Conservation (phyloP, 1,284 basidiomycete genomes). For the Cutaneotrichosporon curvatum region DNA sequence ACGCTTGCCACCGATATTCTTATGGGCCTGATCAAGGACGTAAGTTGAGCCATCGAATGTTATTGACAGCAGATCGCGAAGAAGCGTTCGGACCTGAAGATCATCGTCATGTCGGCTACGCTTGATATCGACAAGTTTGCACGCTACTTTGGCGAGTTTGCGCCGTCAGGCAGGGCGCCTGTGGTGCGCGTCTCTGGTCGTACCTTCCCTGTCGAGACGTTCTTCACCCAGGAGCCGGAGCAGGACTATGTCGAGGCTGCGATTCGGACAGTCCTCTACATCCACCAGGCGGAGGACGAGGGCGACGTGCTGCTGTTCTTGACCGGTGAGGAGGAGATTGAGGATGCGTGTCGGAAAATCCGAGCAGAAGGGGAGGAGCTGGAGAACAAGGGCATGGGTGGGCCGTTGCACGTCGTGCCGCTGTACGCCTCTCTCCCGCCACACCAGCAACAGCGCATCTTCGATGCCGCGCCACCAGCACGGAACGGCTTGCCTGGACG, state of each 20-base stretch:
- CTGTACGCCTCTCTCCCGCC: constrained; percentile 91
- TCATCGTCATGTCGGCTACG: constrained; percentile 98
- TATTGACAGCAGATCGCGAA: constrained; percentile 48
- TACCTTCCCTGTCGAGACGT: constrained; percentile 89
- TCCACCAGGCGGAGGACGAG: constrained; percentile 89
- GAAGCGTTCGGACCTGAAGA: constrained; percentile 81
- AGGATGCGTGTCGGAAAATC: constrained; percentile 92
- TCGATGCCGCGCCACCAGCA: constrained; percentile 63
- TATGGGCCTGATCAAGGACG: constrained; percentile 74
- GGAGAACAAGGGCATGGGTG: constrained; percentile 62
- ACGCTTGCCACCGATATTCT: constrained; percentile 97
- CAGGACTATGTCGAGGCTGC: constrained; percentile 96
- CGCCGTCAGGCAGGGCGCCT: constrained; percentile 57
- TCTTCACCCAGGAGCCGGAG: constrained; percentile 93
- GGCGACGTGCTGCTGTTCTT: constrained; percentile 93
- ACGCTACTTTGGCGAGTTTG: constrained; percentile 74
- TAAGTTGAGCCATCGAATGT: constrained; percentile 47
- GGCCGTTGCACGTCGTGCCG: constrained; percentile 80
- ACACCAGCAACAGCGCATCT: constrained; percentile 89
- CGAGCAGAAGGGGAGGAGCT: constrained; percentile 80
- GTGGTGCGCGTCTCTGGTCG: constrained; percentile 94
- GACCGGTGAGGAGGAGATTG: constrained; percentile 98
- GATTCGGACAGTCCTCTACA: constrained; percentile 93
- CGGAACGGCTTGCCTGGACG: constrained; percentile 73
- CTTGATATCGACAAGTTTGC: constrained; percentile 96